phyloP scores from a whole-genome alignment of 139 green algal genomes.

The Auxenochlorella pyrenoidosa region DNA sequence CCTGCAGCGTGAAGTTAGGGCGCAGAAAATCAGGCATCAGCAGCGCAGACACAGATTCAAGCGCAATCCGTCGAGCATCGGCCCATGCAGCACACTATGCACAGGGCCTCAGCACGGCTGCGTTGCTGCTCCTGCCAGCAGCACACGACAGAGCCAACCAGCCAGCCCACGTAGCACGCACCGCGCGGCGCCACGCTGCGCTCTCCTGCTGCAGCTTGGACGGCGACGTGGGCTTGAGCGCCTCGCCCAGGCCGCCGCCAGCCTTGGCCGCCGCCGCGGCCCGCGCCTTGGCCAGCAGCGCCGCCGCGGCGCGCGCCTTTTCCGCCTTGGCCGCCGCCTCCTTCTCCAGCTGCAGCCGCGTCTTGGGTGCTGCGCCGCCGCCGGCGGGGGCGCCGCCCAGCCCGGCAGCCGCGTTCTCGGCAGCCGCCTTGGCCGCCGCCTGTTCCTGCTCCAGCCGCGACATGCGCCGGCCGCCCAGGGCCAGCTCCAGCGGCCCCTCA shows the following conservation, averaged over 20 bases:
- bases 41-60: no score
- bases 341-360: conserved; percentile 40
- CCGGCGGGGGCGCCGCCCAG: not conserved
- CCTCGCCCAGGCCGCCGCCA: not conserved
- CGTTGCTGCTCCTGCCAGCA: not conserved
- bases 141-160: not conserved
- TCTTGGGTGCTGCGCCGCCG: conserved; percentile 12
- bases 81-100: no score
- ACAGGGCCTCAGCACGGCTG: no score
- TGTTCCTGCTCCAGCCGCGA: conserved; percentile 32
- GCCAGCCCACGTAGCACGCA: not conserved
- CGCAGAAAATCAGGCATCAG: no score
- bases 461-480: not conserved
- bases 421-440: conserved; percentile 8
- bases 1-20: no score
- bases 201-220: conserved; percentile 7
- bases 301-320: not conserved
- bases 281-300: conserved; percentile 1
- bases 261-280: not conserved
- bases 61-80: no score
- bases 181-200: not conserved
- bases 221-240: not conserved
- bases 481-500: not conserved
- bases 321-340: conserved; percentile 11
- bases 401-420: not conserved